Percentiles rank a stretch among this genome's conserved stretches.
Conservation (phyloP, 2,329 filamentous ascomycete species). For the Aspergillus udagawae region DNA sequence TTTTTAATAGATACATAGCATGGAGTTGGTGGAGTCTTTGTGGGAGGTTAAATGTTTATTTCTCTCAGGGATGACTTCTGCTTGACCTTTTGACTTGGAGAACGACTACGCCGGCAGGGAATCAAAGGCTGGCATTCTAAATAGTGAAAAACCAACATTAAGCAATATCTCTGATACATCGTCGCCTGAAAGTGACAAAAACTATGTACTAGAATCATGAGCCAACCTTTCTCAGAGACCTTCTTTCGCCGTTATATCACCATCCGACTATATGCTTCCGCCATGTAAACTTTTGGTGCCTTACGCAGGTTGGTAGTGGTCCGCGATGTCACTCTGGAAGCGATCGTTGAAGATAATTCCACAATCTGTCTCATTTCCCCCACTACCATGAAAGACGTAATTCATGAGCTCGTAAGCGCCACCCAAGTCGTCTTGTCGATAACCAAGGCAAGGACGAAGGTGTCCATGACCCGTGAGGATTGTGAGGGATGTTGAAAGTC, state of each 20-base stretch:
- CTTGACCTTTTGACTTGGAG: neutral
- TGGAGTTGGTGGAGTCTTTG: slow-evolving; percentile 28
- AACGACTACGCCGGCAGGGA: neutral
- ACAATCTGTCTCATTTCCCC: neutral
- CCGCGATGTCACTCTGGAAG: neutral
- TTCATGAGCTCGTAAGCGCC: neutral
- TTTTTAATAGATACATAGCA: slow-evolving; percentile 20
- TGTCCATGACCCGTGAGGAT: slow-evolving; percentile 12
- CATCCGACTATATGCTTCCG: neutral
- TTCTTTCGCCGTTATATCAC: neutral
- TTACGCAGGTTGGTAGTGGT: neutral
- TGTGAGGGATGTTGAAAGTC: slow-evolving; percentile 30
- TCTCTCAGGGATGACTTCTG: neutral
- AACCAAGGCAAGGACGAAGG: neutral
- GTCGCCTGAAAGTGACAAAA: neutral
- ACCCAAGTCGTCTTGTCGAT: neutral
- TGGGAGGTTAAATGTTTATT: neutral
- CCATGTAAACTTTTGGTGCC: neutral
- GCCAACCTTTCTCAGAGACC: neutral
- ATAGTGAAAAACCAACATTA: neutral
- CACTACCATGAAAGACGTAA: neutral
- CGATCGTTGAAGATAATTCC: neutral
- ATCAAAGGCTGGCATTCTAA: neutral
- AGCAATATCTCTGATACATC: neutral
- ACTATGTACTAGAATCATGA: neutral